These are phyloP conservation scores for Pneumocystis wakefieldiae DNA, from an alignment of 1,139 yeast species.

Conservation along the genomic window DNA sequence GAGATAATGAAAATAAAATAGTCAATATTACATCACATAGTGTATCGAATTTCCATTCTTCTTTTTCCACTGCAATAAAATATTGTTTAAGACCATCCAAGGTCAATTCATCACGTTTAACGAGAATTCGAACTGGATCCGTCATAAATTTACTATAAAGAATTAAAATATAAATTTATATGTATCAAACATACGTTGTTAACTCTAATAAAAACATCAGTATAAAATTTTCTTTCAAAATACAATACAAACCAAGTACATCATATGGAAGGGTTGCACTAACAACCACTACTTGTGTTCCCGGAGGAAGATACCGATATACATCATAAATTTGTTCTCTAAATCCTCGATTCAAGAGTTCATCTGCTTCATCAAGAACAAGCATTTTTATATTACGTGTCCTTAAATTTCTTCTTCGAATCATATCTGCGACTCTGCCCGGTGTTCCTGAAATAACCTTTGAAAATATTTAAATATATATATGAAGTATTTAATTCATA, in stretches of 20 bases:
- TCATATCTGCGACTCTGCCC: constrained; percentile 97
- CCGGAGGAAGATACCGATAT: constrained; percentile 83
- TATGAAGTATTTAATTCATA: neutral
- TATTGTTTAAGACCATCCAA: constrained; percentile 97
- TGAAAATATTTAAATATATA: neutral
- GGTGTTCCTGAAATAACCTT: constrained; percentile 89
- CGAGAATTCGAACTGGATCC: constrained; percentile 92
- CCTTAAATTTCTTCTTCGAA: constrained; percentile 80
- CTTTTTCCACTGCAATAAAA: constrained; percentile 86
- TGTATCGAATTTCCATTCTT: constrained; percentile 87
- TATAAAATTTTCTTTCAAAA: neutral
- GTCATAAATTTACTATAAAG: constrained; percentile 91
- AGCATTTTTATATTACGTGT: constrained; percentile 90
- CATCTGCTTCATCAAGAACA: constrained; percentile 98
- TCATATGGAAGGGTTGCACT: constrained; percentile 98
- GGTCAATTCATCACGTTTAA: constrained; percentile 95
- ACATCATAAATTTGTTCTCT: constrained; percentile 95
- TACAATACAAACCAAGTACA: constrained; percentile 30
- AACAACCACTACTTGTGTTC: constrained; percentile 89
- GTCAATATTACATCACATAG: constrained; percentile 46
- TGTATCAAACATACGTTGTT: neutral
- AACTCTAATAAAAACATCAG: neutral
- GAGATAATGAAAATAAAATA: neutral
- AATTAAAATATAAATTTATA: constrained; percentile 37
- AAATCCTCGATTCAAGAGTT: constrained; percentile 93